Conservation (phyloP, 2,329 filamentous ascomycete genomes). For the Hymenoscyphus occultus region DNA sequence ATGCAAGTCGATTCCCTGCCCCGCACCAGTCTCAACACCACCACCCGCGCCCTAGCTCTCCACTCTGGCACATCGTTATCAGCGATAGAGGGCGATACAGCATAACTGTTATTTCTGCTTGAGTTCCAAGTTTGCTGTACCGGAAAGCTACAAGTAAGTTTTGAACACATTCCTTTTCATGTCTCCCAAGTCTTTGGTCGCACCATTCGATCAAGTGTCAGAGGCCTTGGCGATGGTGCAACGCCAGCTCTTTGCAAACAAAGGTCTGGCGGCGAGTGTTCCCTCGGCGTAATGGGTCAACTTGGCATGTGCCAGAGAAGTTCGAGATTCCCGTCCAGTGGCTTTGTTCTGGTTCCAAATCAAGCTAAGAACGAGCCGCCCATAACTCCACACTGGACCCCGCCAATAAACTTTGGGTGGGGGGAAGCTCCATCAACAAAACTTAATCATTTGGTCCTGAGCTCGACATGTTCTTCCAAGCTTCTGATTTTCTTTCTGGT, state of each 20-base stretch:
- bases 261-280: background rate
- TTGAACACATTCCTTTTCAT: background rate
- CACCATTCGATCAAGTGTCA: background rate
- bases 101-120: background rate
- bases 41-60: background rate
- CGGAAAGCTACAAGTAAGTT: constrained; percentile 4
- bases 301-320: constrained; percentile 6
- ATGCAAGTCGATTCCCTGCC: background rate
- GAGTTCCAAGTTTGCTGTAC: background rate
- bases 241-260: background rate
- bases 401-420: background rate
- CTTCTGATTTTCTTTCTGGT: background rate
- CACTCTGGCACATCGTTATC: background rate
- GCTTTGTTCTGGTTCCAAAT: background rate
- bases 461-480: background rate
- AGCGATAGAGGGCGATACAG: background rate
- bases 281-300: background rate
- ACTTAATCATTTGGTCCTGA: background rate
- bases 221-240: background rate
- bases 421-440: constrained; percentile 6
- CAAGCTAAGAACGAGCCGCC: background rate
- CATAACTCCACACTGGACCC: constrained; percentile 6
- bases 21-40: background rate
- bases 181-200: background rate
- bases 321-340: background rate